Conservation (phyloP, 2,329 filamentous ascomycete species). For the Colletotrichum liriopes region DNA sequence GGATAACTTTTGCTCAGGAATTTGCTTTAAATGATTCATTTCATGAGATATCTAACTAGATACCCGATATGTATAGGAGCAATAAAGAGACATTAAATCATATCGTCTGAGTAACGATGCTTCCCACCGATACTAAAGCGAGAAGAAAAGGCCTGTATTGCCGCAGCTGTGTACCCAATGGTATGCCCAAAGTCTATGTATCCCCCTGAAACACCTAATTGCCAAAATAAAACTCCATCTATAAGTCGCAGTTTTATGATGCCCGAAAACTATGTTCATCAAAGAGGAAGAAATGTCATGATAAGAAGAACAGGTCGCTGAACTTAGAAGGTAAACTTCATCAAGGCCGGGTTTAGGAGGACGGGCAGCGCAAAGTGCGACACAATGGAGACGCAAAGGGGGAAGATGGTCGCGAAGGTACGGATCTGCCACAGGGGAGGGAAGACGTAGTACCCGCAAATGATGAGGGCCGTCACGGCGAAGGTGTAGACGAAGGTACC, state of each 20-base stretch:
- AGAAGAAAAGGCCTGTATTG: background rate
- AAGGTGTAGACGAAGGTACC: slow-evolving; percentile 67
- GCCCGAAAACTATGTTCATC: background rate
- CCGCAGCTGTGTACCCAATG: background rate
- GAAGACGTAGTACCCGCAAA: slow-evolving; percentile 59
- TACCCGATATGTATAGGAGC: background rate
- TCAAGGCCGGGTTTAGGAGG: slow-evolving; percentile 74
- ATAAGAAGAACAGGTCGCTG: slow-evolving; percentile 2
- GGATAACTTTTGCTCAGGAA: background rate
- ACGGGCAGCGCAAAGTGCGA: slow-evolving; percentile 73
- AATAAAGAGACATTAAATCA: background rate
- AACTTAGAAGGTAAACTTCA: slow-evolving; percentile 72
- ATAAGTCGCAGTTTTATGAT: slow-evolving; percentile 12
- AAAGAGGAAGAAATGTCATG: background rate
- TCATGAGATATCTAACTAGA: background rate
- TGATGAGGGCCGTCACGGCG: slow-evolving; percentile 61
- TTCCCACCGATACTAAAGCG: background rate
- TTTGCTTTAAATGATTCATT: background rate
- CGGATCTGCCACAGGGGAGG: slow-evolving; percentile 70
- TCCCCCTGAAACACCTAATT: background rate
- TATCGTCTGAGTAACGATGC: slow-evolving; percentile 2
- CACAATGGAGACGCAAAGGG: slow-evolving; percentile 66
- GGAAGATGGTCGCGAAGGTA: slow-evolving; percentile 72
- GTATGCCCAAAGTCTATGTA: slow-evolving; percentile 3
- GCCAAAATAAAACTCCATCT: slow-evolving; percentile 28